Conservation (phyloP, 2,329 filamentous ascomycete species). For the Tolypocladium tropicale region DNA sequence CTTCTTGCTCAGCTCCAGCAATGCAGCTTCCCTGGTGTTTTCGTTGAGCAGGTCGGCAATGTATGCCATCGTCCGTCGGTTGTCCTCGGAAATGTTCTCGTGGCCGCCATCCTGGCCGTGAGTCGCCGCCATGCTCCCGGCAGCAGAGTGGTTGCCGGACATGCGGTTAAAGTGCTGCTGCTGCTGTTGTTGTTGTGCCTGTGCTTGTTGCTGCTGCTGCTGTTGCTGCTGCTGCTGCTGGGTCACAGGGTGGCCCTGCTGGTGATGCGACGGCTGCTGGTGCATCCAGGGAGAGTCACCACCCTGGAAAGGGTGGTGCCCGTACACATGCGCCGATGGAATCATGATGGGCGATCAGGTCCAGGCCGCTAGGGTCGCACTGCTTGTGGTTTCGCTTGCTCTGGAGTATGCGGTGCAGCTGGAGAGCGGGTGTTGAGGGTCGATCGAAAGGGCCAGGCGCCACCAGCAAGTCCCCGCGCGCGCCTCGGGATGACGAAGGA, state of each 20-base stretch:
- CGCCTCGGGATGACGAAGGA: neutral
- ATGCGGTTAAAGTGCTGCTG: slow-evolving; percentile 65
- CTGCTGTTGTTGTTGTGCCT: slow-evolving; percentile 39
- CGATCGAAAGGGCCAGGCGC: neutral
- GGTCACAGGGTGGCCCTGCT: slow-evolving; percentile 45
- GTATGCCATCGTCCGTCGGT: slow-evolving; percentile 83
- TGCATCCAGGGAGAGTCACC: slow-evolving; percentile 58
- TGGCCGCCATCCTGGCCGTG: slow-evolving; percentile 46
- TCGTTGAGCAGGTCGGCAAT: slow-evolving; percentile 87
- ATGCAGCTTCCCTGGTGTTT: slow-evolving; percentile 75
- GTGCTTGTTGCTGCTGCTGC: slow-evolving; percentile 27
- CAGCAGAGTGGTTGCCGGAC: slow-evolving; percentile 51
- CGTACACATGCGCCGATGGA: slow-evolving; percentile 54
- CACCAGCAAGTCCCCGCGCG: neutral
- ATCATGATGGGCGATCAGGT: slow-evolving; percentile 38
- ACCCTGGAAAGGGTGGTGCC: slow-evolving; percentile 57
- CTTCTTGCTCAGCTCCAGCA: slow-evolving; percentile 97
- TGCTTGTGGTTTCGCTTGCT: neutral
- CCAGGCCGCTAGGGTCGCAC: neutral
- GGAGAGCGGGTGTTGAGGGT: neutral
- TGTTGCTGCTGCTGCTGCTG: slow-evolving; percentile 33
- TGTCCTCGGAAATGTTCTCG: slow-evolving; percentile 76
- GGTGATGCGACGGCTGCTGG: slow-evolving; percentile 49
- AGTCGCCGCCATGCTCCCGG: slow-evolving; percentile 28
- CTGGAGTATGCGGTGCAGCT: neutral